Conservation (phyloP, 352 stramenopile genomes). For the Phytophthora kernoviae region DNA sequence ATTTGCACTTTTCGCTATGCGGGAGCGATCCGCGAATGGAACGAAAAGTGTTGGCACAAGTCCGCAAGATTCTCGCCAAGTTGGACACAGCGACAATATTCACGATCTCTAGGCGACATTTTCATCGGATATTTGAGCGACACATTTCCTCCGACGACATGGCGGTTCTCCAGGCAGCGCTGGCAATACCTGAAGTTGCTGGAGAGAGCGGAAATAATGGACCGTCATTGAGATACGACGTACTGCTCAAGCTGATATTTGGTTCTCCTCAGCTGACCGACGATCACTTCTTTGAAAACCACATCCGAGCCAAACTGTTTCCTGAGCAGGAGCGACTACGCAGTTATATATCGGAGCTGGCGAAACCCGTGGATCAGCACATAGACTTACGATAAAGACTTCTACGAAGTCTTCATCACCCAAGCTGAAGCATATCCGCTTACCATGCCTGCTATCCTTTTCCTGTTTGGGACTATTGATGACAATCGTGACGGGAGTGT, state of each 20-base stretch:
- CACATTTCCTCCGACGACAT: conserved; percentile 48
- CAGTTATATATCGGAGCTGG: conserved; percentile 16
- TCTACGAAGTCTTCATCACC: conserved; percentile 19
- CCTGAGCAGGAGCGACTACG: conserved; percentile 14
- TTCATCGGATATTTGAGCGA: conserved; percentile 55
- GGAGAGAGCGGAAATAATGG: not conserved
- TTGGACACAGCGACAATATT: conserved; percentile 43
- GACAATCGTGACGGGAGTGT: conserved; percentile 25
- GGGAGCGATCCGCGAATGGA: conserved; percentile 22
- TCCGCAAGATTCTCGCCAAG: conserved; percentile 60
- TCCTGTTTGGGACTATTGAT: conserved; percentile 38
- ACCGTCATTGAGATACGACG: conserved; percentile 44
- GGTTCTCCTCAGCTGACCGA: conserved; percentile 40
- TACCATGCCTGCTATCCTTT: conserved; percentile 37
- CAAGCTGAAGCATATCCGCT: conserved; percentile 15
- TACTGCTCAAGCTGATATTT: conserved; percentile 61
- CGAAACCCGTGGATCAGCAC: conserved; percentile 14
- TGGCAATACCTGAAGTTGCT: conserved; percentile 9
- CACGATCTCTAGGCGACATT: conserved; percentile 40
- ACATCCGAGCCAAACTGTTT: conserved; percentile 31
- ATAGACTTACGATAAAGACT: conserved; percentile 19
- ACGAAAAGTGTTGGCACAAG: conserved; percentile 43
- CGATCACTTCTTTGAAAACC: conserved; percentile 6
- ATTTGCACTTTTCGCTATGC: conserved; percentile 42
- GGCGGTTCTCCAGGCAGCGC: conserved; percentile 21